Conservation (phyloP, 176 grass and related monocot genomes). For the Triticum monococcum region DNA sequence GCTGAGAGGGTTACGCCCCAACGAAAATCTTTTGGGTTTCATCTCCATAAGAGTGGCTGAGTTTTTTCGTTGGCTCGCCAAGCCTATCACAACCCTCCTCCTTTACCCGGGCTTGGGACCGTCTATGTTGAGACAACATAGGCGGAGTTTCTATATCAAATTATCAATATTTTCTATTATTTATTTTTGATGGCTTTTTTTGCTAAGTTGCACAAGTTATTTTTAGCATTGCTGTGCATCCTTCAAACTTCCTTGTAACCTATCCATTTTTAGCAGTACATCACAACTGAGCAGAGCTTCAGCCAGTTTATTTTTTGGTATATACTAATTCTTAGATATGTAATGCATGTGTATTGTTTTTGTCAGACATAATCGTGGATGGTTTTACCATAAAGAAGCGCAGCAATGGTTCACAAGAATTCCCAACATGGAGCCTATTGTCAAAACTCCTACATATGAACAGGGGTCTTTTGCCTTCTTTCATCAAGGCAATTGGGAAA, state of each 20-base stretch:
- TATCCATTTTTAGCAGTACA: neutral
- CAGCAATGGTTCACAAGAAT: conserved; percentile 65
- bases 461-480: conserved; percentile 85
- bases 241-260: no score
- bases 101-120: no score
- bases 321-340: neutral
- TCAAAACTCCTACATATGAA: conserved; percentile 73
- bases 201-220: neutral
- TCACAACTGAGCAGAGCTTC: neutral
- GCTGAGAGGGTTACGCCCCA: no score
- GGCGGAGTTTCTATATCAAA: neutral
- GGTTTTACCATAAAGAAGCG: conserved; percentile 94
- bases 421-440: conserved; percentile 62
- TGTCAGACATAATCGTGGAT: conserved; percentile 68
- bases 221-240: neutral
- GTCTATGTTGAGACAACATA: no score
- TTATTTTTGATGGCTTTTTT: neutral
- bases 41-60: no score
- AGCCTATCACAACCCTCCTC: no score
- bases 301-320: neutral
- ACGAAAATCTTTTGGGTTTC: no score
- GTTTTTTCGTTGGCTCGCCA: no score
- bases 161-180: neutral
- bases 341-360: conserved; percentile 10
- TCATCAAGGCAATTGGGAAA: conserved; percentile 78